Conservation (phyloP, 257 asterid species). For the Thymus mandschuricus region DNA sequence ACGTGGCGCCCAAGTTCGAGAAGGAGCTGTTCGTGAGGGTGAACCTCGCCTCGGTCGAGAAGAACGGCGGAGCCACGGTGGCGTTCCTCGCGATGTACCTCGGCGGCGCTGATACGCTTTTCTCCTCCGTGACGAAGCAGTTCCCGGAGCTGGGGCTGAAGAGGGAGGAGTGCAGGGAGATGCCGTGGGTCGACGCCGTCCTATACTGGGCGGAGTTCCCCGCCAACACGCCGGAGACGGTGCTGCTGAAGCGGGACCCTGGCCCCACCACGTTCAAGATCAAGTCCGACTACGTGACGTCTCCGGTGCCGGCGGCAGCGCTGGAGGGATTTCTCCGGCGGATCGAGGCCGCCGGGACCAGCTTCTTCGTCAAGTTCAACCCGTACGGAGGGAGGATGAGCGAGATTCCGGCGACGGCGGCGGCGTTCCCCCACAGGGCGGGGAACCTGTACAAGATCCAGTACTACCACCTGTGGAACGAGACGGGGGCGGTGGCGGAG, state of each 20-base stretch:
- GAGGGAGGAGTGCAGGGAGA: slow-evolving; percentile 32
- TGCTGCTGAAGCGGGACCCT: slow-evolving; percentile 16
- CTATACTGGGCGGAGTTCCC: slow-evolving; percentile 22
- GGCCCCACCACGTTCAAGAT: slow-evolving; percentile 2
- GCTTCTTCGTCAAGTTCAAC: slow-evolving; percentile 25
- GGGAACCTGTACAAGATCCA: slow-evolving; percentile 46
- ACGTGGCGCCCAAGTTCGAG: slow-evolving; percentile 15
- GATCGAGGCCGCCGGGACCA: neutral
- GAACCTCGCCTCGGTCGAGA: neutral
- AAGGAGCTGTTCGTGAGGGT: slow-evolving; percentile 24
- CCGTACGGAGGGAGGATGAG: slow-evolving; percentile 48
- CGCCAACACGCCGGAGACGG: slow-evolving; percentile 7
- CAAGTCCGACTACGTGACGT: slow-evolving; percentile 45
- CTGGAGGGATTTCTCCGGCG: neutral
- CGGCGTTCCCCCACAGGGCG: slow-evolving; percentile 43
- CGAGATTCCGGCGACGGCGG: slow-evolving; percentile 30
- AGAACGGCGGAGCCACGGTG: neutral
- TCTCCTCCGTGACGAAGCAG: neutral
- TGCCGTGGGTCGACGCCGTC: slow-evolving; percentile 37
- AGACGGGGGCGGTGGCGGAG: slow-evolving; percentile 9
- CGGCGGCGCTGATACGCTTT: slow-evolving; percentile 1
- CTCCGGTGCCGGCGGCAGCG: slow-evolving; percentile 25
- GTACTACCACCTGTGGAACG: slow-evolving; percentile 9
- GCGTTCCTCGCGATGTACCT: slow-evolving; percentile 38
- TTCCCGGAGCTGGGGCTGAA: slow-evolving; percentile 45